These are phyloP conservation scores for Dimocarpus longan DNA, from an alignment of 345 rosid species.

Conservation along the genomic window DNA sequence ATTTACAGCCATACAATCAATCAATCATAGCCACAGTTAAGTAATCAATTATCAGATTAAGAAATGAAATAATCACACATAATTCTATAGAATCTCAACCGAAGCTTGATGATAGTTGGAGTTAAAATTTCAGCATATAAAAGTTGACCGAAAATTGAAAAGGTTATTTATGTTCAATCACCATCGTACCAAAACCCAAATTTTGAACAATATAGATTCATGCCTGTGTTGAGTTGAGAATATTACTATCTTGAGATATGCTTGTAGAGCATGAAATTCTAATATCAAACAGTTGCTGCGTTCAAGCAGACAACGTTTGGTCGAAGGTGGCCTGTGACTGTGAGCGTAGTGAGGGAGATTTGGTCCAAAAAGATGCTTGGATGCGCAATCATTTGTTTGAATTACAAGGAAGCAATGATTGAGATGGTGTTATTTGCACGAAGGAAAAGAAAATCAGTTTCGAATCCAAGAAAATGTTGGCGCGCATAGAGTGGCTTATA, in stretches of 20 bases:
- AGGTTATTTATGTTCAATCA: neutral
- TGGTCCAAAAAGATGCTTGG: neutral
- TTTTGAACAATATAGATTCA: neutral
- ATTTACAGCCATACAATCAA: too few species aligned
- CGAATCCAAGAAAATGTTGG: slow-evolving; percentile 16
- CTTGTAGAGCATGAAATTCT: neutral
- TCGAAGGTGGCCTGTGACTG: neutral
- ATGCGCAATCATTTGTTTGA: neutral
- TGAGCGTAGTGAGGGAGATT: neutral
- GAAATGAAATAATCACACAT: too few species aligned
- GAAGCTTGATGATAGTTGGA: neutral
- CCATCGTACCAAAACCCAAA: too few species aligned
- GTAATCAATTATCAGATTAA: too few species aligned
- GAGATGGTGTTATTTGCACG: neutral
- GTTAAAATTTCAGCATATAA: neutral
- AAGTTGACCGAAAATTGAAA: neutral
- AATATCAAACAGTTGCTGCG: neutral
- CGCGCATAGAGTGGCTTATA: neutral
- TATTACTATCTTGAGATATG: neutral
- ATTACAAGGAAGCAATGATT: neutral
- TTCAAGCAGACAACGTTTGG: neutral
- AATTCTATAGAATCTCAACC: too few species aligned
- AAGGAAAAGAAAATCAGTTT: neutral
- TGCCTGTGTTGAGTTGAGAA: neutral
- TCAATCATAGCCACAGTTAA: too few species aligned